Conservation (phyloP, 2,329 filamentous ascomycete species). For the Pyrenophora tritici-repentis region DNA sequence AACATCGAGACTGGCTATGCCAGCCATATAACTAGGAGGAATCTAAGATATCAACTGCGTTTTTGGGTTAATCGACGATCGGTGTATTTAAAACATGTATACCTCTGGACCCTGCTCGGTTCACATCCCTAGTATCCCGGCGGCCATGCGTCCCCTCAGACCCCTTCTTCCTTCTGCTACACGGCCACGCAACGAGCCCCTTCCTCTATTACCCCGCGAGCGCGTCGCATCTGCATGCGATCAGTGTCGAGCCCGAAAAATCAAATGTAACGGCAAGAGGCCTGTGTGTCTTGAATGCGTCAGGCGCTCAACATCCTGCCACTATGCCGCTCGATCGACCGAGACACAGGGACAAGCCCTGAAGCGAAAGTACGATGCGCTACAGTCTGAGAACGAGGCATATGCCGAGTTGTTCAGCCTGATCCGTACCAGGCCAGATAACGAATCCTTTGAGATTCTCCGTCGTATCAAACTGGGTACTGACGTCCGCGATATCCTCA, state of each 20-base stretch:
- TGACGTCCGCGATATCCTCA: conserved; percentile 15
- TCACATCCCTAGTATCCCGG: not conserved
- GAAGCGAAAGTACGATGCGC: conserved; percentile 17
- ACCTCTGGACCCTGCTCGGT: not conserved
- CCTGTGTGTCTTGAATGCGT: conserved; percentile 8
- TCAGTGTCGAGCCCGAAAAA: conserved; percentile 10
- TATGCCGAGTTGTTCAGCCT: conserved; percentile 21
- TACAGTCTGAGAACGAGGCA: conserved; percentile 15
- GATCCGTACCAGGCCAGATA: conserved; percentile 14
- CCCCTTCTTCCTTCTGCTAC: conserved; percentile 10
- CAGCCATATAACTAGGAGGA: not conserved
- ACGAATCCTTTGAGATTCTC: conserved; percentile 17
- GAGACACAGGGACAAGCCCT: conserved; percentile 15
- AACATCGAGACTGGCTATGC: conserved; percentile 4
- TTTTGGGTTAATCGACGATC: not conserved
- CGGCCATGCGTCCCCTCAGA: conserved; percentile 7
- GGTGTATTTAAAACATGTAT: not conserved
- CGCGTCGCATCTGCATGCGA: conserved; percentile 15
- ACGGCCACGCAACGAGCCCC: conserved; percentile 7
- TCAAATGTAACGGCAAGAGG: conserved; percentile 12
- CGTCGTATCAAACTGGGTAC: conserved; percentile 19
- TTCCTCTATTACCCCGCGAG: conserved; percentile 3
- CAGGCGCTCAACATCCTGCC: conserved; percentile 8
- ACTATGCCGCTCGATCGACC: conserved; percentile 6
- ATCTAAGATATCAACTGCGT: not conserved